Conservation (phyloP, 202 grass and related monocot genomes). For the Hordeum pubiflorum region DNA sequence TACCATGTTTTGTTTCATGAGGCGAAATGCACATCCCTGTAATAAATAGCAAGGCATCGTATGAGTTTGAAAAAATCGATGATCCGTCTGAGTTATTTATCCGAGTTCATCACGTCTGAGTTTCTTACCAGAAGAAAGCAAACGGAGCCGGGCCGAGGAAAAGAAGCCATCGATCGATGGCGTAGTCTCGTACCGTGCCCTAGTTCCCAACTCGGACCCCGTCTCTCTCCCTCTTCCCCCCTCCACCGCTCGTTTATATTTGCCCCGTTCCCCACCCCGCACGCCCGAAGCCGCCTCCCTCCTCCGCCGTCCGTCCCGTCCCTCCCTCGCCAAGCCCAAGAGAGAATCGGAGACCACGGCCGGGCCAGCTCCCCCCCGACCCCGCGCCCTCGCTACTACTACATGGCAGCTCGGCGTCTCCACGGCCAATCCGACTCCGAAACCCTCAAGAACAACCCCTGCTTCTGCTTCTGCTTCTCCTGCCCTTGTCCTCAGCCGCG, state of each 20-base stretch:
- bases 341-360: constrained; percentile 4
- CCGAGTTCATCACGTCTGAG: too few species aligned
- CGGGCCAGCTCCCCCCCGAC: not conserved
- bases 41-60: too few species aligned
- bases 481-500: constrained; percentile 3
- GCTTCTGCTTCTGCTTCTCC: constrained; percentile 28
- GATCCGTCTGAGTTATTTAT: too few species aligned
- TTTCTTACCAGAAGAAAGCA: not conserved
- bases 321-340: not conserved
- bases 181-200: constrained; percentile 30
- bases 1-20: too few species aligned
- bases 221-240: not conserved
- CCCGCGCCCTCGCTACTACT: constrained; percentile 34
- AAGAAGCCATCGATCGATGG: not conserved
- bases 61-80: too few species aligned
- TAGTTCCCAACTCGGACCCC: not conserved
- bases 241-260: constrained; percentile 38
- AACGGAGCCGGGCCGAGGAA: not conserved
- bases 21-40: too few species aligned
- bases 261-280: not conserved
- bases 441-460: constrained; percentile 24
- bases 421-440: constrained; percentile 25
- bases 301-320: not conserved
- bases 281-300: not conserved
- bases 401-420: constrained; percentile 51